Evolutionary conservation across 768 basidiomycete genomes (phyloP), one percentile per base, ranked within the genome.

Genomic region (Kwoniella sp.): DNA sequence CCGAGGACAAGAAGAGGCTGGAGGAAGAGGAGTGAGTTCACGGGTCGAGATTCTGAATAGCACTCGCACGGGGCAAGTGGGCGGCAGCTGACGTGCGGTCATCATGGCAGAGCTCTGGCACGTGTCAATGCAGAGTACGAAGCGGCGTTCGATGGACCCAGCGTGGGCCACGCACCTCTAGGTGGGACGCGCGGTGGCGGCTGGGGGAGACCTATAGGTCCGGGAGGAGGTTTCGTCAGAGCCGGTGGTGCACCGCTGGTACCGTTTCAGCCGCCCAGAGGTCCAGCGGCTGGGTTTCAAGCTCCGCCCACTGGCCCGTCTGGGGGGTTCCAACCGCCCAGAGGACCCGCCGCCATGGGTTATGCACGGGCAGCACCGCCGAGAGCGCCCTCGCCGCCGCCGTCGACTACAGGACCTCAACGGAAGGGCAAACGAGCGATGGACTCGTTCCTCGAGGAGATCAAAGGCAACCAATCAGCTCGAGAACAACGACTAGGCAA

Each of bases 401-500:
- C 81, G 0, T 63, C 78, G 12, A 53, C 71, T 20, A 69, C 65
- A 52, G 77, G 72, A 5, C 80, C 84, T 0, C 89, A 84, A 69
- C 84, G 88, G 0, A 95, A 89, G 71, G 95, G 95, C 2, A 95
- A 89, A 71, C 83, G 93, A 44, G 89, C 88, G 1, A 98, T 98
- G 89, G 92, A 96, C 74, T 76, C 85, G 1, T 99, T 98, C 71
- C 78, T 99, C 44, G 91, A 95, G 65, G 91, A 99, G 77, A 89
- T 99, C 53, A 98, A 98, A 77, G 96, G 93, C 71, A 93, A 98
- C 40, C 92, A 98, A 74, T 88, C 88, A 10, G 81, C 87, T 59
- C 80, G 95, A 45, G 95, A 98, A 75, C 84, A 86, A 20, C 85
- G 87, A 64, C 86, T 85, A 67, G 65, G 67, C 14, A 50, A 63